Percentiles rank a stretch among this genome's conserved stretches.
These are phyloP conservation scores for Starmerella powellii DNA, from an alignment of 805 yeast genomes.

Conservation along the genomic window DNA sequence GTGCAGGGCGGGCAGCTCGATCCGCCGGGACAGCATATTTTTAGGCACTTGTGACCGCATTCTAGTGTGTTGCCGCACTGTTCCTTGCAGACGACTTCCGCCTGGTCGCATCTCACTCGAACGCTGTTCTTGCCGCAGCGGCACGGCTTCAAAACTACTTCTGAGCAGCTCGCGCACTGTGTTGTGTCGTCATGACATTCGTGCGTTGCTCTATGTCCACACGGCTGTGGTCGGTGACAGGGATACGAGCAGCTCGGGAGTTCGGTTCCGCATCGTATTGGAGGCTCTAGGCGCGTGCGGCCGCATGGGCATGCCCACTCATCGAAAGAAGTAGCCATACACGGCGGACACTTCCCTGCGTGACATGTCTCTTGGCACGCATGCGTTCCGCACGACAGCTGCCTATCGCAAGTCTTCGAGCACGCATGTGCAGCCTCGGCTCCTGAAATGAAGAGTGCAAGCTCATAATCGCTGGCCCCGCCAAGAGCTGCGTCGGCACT, in stretches of 20 bases:
- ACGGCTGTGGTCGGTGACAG: constrained; percentile 23
- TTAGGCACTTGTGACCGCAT: background rate
- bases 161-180: too few relatives aligned
- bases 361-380: constrained; percentile 25
- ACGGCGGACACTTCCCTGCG: constrained; percentile 27
- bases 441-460: constrained; percentile 7
- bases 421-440: constrained; percentile 26
- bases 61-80: background rate
- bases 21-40: background rate
- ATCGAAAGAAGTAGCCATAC: constrained; percentile 25
- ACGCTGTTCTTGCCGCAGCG: too few relatives aligned
- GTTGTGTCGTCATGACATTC: too few relatives aligned
- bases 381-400: constrained; percentile 26
- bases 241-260: constrained; percentile 23
- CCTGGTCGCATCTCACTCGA: background rate
- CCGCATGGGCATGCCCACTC: constrained; percentile 29
- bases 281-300: constrained; percentile 25
- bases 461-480: too few relatives aligned
- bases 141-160: too few relatives aligned
- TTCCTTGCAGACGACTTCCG: background rate
- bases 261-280: constrained; percentile 27
- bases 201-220: constrained; percentile 27
- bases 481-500: too few relatives aligned
- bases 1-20: constrained; percentile 3
- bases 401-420: constrained; percentile 21